Evolutionary conservation across 306 rosid species (phyloP), one percentile per base, ranked within the genome.

Genomic region (Cicer pinnatifidum): DNA sequence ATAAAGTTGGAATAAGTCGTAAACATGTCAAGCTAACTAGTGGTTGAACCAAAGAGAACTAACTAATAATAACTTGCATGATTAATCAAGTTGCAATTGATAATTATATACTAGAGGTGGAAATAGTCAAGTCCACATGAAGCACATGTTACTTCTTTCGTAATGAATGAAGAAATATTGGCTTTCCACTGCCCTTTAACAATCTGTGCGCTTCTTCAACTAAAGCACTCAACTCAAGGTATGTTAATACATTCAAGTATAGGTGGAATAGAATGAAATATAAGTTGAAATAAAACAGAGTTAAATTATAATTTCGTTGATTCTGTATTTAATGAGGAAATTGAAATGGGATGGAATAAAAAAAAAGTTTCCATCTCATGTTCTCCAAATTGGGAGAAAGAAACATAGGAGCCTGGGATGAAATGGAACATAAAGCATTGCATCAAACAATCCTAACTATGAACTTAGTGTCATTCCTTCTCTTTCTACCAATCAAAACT

Each of bases 181-280:
- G 23, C 8, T 56, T 23, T 5, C 13, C 88, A 61, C 70, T 75
- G 59, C 71, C 76, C 71, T 54, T 50, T 19, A 82, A 83, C 75
- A 80, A 78, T 28, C 37, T 35, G 78, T 82, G 85, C 19, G 88
- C 90, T 79, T 85, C 89, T 56, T 80, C 84, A 19, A 84, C 78
- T 44, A 77, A 74, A 41, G 86, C 89, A 85, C 88, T 63, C 89
- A 78, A 56, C 82, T 87, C 53, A 86, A 73, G 11, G 7, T 20
- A 35, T 35, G 67, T 60, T 60, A 7, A 61, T 28, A 81, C 73
- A 75, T 86, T 88, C 69, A 84, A 15, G 28, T 4, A 38, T 2
- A 15, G n/a, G 3, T 15, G 69, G 6, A 33, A 59, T 59, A 33
- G 17, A 53, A 17, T 33, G 9, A 39, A 40, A 40, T 39, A 9